Conservation (phyloP, 345 rosid species). For the Melaleuca quinquenervia region DNA sequence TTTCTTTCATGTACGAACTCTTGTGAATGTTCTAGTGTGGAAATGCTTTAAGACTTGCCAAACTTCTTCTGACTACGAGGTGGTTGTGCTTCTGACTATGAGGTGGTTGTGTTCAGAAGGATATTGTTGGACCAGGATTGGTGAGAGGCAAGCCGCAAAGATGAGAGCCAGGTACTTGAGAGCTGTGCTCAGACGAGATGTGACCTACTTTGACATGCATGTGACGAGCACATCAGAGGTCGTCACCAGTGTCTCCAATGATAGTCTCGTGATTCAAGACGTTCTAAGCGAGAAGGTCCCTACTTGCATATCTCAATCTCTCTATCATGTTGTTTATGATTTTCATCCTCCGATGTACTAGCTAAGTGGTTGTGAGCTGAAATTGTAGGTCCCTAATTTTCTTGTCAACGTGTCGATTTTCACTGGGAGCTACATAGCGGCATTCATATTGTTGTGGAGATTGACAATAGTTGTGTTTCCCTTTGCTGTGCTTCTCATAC, state of each 20-base stretch:
- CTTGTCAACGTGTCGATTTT: neutral
- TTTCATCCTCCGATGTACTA: neutral
- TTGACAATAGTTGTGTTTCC: conserved; percentile 8
- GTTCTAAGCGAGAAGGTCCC: conserved; percentile 6
- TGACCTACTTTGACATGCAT: conserved; percentile 6
- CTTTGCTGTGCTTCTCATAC: conserved; percentile 1
- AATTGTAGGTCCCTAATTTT: conserved; percentile 5
- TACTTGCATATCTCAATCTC: too few relatives aligned
- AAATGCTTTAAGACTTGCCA: neutral
- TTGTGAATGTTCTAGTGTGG: neutral
- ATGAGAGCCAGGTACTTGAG: conserved; percentile 5
- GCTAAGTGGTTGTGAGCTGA: neutral
- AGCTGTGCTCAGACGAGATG: conserved; percentile 6
- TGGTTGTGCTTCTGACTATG: neutral
- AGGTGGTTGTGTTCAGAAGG: neutral
- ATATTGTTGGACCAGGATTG: conserved; percentile 8
- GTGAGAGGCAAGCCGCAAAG: conserved; percentile 10
- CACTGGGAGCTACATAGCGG: conserved; percentile 1
- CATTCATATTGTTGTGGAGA: conserved; percentile 5
- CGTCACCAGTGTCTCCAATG: conserved; percentile 1
- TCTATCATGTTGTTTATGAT: neutral
- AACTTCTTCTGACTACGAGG: neutral
- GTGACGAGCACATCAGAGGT: conserved; percentile 4
- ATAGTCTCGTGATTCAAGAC: conserved; percentile 6
- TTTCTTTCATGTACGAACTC: neutral